A percentile compares a stretch with the other conserved stretches of the same genome.
phyloP scores from a whole-genome alignment of 306 rosid species.

The Sphenostylis stenocarpa region DNA sequence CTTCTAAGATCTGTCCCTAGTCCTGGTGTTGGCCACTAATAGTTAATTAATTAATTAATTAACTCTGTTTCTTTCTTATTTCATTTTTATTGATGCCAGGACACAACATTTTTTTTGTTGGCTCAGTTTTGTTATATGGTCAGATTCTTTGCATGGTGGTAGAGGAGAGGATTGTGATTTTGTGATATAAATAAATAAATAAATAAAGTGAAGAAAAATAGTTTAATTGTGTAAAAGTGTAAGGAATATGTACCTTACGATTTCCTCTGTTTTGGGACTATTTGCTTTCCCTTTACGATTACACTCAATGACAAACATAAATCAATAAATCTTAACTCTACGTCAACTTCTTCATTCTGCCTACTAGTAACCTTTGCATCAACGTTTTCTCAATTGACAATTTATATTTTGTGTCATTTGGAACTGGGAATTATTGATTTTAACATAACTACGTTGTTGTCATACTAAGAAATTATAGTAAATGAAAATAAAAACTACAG shows the following conservation, averaged over 20 bases:
- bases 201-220: background rate
- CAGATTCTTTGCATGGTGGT: background rate
- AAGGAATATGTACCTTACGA: too few relatives aligned
- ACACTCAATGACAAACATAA: background rate
- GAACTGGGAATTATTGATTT: background rate
- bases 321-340: background rate
- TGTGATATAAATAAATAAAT: background rate
- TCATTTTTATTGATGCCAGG: background rate
- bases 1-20: constrained; percentile 63
- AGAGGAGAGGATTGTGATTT: background rate
- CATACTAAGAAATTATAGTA: background rate
- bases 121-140: constrained; percentile 25
- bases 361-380: background rate
- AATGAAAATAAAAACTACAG: background rate
- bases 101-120: background rate
- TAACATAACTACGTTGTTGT: background rate
- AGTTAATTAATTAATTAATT: background rate
- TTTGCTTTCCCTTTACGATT: constrained; percentile 17
- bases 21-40: constrained; percentile 69
- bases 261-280: constrained; percentile 32
- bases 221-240: too few relatives aligned
- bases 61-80: background rate
- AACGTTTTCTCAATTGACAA: background rate
- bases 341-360: background rate
- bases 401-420: background rate